Percentiles rank a stretch among this genome's conserved stretches.
These are phyloP conservation scores for Stemphylium lycopersici DNA, from an alignment of 2,329 filamentous ascomycete species.

Conservation along the genomic window DNA sequence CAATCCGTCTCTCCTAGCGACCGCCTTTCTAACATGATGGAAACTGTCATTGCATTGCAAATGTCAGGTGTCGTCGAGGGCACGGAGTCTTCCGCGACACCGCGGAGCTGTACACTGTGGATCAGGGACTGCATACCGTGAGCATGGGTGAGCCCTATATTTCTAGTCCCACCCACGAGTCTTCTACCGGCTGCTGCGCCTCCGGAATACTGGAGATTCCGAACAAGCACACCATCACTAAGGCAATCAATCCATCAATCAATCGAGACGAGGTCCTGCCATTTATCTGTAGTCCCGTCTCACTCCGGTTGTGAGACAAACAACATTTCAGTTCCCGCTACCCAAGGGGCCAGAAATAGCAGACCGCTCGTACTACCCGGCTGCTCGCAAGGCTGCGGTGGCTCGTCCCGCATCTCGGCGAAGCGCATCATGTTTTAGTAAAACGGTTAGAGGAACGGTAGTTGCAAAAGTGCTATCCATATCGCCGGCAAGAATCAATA, in stretches of 20 bases:
- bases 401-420: slow-evolving; percentile 17
- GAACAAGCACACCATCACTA: background rate
- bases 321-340: no score
- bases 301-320: no score
- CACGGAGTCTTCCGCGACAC: slow-evolving; percentile 3
- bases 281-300: no score
- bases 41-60: slow-evolving; percentile 1
- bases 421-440: slow-evolving; percentile 7
- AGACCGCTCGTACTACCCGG: background rate
- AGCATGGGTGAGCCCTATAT: slow-evolving; percentile 11
- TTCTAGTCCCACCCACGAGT: background rate
- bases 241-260: background rate
- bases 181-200: slow-evolving; percentile 1
- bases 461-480: background rate
- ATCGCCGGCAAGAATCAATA: background rate
- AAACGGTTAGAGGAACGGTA: slow-evolving; percentile 3
- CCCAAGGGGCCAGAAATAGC: background rate
- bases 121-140: slow-evolving; percentile 12
- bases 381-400: slow-evolving; percentile 6
- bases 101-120: slow-evolving; percentile 6
- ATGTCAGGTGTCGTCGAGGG: slow-evolving; percentile 11
- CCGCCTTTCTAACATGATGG: background rate
- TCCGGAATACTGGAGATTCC: background rate
- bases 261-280: no score
- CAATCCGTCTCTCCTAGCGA: background rate